A percentile compares a stretch with the other conserved stretches of the same genome.
Evolutionary conservation across 2,329 filamentous ascomycete genomes (phyloP).

Genomic region (Fusarium aywerte): DNA sequence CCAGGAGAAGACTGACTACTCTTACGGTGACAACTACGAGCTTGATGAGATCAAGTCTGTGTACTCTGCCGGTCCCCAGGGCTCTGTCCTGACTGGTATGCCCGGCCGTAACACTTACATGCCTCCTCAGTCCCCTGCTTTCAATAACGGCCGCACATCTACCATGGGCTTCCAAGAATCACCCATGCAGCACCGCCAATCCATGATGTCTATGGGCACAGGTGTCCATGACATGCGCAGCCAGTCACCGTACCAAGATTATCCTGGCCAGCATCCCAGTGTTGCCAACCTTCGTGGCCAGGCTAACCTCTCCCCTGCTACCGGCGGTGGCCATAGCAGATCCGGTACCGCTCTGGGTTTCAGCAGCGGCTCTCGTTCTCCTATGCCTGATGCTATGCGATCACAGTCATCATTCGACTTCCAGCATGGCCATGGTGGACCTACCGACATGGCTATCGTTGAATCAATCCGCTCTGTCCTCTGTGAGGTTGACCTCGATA

Average conservation of each 20-base stretch:
- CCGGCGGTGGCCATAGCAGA: slow-evolving; percentile 49
- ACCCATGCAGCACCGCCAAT: slow-evolving; percentile 71
- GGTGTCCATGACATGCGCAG: slow-evolving; percentile 59
- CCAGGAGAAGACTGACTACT: slow-evolving; percentile 71
- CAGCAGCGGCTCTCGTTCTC: slow-evolving; percentile 58
- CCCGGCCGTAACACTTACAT: slow-evolving; percentile 78
- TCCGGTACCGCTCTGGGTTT: slow-evolving; percentile 62
- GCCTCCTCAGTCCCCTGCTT: slow-evolving; percentile 84
- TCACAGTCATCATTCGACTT: slow-evolving; percentile 69
- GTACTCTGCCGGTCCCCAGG: slow-evolving; percentile 90
- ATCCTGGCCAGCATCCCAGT: slow-evolving; percentile 65
- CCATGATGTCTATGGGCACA: slow-evolving; percentile 73
- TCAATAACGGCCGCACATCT: slow-evolving; percentile 62
- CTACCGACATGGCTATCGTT: slow-evolving; percentile 82
- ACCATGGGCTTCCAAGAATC: slow-evolving; percentile 53
- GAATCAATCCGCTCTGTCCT: slow-evolving; percentile 87
- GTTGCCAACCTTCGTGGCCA: slow-evolving; percentile 67
- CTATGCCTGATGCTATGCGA: slow-evolving; percentile 60
- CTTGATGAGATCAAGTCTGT: slow-evolving; percentile 98
- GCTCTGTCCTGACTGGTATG: slow-evolving; percentile 88
- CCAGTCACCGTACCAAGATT: slow-evolving; percentile 69
- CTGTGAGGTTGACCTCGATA: slow-evolving; percentile 90
- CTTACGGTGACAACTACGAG: slow-evolving; percentile 84
- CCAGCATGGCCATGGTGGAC: slow-evolving; percentile 69
- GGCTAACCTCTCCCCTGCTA: slow-evolving; percentile 59